phyloP scores from a whole-genome alignment of 257 asterid genomes.

The Ilex aquifolium region DNA sequence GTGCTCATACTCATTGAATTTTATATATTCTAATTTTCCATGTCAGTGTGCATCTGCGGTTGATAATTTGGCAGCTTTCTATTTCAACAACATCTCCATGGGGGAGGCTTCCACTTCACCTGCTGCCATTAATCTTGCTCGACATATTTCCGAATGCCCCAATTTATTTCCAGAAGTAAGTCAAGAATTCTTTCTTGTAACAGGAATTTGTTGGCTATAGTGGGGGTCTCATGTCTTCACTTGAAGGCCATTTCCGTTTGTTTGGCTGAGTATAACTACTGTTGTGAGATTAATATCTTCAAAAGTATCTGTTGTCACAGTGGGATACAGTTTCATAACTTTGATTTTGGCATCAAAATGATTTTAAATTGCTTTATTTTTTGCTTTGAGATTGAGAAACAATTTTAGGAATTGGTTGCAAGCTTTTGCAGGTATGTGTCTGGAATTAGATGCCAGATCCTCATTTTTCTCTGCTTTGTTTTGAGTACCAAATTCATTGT shows the following conservation, averaged over 20 bases:
- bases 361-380: no score
- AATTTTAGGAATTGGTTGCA: no score
- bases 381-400: no score
- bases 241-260: background rate
- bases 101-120: conserved; percentile 75
- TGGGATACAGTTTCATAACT: no score
- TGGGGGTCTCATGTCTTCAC: background rate
- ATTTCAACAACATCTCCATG: conserved; percentile 73
- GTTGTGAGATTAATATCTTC: no score
- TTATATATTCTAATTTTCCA: background rate
- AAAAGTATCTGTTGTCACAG: no score
- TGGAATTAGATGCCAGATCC: no score
- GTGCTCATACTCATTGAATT: background rate
- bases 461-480: no score
- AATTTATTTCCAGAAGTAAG: conserved; percentile 83
- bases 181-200: conserved; percentile 7
- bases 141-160: conserved; percentile 81
- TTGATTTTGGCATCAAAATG: no score
- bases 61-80: conserved; percentile 81
- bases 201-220: background rate
- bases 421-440: no score
- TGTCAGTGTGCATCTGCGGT: conserved; percentile 89
- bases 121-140: conserved; percentile 70
- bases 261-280: background rate
- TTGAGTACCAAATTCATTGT: no score